These are phyloP conservation scores for Colletotrichum coccodes DNA, from an alignment of 2,329 filamentous ascomycete genomes.

Conservation along the genomic window DNA sequence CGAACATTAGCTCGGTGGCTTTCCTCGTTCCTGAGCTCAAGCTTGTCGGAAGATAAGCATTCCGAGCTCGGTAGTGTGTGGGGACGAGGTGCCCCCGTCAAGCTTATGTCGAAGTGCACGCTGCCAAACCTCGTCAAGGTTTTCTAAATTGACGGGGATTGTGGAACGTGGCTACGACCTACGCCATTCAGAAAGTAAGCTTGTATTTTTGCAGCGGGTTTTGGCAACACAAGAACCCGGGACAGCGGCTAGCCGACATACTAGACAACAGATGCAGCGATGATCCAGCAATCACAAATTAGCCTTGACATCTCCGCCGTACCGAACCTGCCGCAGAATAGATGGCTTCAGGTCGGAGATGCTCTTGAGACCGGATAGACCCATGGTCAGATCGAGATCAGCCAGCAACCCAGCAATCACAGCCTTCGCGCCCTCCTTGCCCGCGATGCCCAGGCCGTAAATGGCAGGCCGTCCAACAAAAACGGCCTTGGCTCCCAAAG, in stretches of 20 bases:
- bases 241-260: background rate
- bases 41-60: slow-evolving; percentile 6
- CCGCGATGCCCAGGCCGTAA: slow-evolving; percentile 57
- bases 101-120: background rate
- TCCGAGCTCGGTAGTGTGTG: background rate
- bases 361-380: slow-evolving; percentile 59
- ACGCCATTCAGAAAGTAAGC: background rate
- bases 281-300: slow-evolving; percentile 37
- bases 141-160: background rate
- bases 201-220: background rate
- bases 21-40: slow-evolving; percentile 1
- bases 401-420: slow-evolving; percentile 60
- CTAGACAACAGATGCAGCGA: background rate
- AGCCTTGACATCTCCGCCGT: slow-evolving; percentile 45
- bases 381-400: slow-evolving; percentile 66
- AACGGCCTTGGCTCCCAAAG: slow-evolving; percentile 65
- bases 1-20: slow-evolving; percentile 9
- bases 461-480: slow-evolving; percentile 62
- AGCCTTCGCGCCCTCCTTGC: slow-evolving; percentile 63
- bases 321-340: slow-evolving; percentile 45
- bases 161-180: background rate
- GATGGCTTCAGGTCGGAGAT: slow-evolving; percentile 48
- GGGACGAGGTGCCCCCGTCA: background rate
- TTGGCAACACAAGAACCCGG: background rate
- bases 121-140: background rate